A percentile compares a stretch with the other conserved stretches of the same genome.
These are phyloP conservation scores for Rhexocercosporidium sp. DNA, from an alignment of 2,329 filamentous ascomycete species.

Conservation along the genomic window DNA sequence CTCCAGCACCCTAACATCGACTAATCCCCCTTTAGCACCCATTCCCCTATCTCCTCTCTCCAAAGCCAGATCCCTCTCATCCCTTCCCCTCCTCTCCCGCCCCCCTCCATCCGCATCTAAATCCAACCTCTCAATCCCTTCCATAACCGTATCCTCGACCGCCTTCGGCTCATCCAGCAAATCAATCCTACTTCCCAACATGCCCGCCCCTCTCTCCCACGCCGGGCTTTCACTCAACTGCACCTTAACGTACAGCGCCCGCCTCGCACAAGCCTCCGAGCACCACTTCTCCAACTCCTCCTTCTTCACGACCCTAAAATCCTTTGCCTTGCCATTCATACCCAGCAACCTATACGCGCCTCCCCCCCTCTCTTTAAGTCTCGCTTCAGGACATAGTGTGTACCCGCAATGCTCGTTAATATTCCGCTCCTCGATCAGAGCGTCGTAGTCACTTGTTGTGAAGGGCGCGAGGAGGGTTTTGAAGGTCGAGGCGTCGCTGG, in stretches of 20 bases:
- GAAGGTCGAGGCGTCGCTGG: conserved; percentile 68
- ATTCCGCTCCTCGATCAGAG: conserved; percentile 87
- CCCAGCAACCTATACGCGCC: conserved; percentile 72
- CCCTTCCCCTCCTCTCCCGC: conserved; percentile 54
- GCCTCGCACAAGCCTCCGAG: conserved; percentile 75
- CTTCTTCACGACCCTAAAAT: conserved; percentile 71
- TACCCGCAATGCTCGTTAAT: conserved; percentile 85
- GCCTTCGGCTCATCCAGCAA: conserved; percentile 70
- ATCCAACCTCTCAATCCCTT: conserved; percentile 46
- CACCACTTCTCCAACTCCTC: conserved; percentile 88
- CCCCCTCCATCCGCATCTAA: conserved; percentile 51
- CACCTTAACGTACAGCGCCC: conserved; percentile 84
- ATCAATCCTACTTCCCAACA: conserved; percentile 52
- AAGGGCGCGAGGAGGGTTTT: conserved; percentile 72
- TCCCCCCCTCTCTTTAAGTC: conserved; percentile 58
- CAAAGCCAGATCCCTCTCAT: conserved; percentile 40
- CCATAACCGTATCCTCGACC: conserved; percentile 40
- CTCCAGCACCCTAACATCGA: conserved; percentile 58
- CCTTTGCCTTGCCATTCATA: conserved; percentile 53
- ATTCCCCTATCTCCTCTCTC: conserved; percentile 55
- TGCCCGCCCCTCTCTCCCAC: conserved; percentile 69
- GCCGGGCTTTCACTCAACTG: conserved; percentile 86
- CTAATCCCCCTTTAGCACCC: conserved; percentile 34
- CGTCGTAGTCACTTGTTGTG: conserved; percentile 88
- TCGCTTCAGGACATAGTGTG: conserved; percentile 73